phyloP scores from a whole-genome alignment of 345 rosid species.

The Hypericum androsaemum region DNA sequence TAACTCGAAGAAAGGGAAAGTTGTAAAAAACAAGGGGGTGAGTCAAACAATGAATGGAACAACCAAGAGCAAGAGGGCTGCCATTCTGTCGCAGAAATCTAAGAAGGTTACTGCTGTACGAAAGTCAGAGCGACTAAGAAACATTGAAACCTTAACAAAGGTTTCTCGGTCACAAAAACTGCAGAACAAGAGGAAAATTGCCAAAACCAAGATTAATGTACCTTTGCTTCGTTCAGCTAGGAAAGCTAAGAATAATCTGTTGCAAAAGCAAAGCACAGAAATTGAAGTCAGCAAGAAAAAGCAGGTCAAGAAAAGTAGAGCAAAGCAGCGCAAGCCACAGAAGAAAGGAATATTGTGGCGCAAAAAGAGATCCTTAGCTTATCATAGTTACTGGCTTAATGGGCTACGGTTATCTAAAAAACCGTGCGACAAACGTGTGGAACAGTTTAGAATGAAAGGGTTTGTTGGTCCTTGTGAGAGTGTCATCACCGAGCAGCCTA shows the following conservation, averaged over 20 bases:
- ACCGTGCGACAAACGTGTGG: conserved; percentile 58
- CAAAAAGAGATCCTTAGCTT: conserved; percentile 53
- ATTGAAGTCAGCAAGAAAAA: conserved; percentile 34
- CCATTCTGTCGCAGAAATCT: conserved; percentile 28
- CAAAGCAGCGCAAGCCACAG: conserved; percentile 27
- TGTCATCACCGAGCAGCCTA: conserved; percentile 35
- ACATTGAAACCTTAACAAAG: conserved; percentile 15
- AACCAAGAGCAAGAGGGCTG: conserved; percentile 26
- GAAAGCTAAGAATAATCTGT: conserved; percentile 33
- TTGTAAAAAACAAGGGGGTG: conserved; percentile 17
- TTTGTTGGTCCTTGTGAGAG: conserved; percentile 28
- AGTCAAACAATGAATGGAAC: conserved; percentile 25
- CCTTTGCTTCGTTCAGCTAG: conserved; percentile 87
- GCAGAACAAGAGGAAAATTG: conserved; percentile 38
- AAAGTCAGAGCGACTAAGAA: conserved; percentile 21
- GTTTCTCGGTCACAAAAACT: conserved; percentile 12
- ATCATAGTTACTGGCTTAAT: conserved; percentile 67
- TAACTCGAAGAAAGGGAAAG: conserved; percentile 26
- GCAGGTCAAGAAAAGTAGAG: conserved; percentile 33
- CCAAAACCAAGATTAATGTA: conserved; percentile 12
- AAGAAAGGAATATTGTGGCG: conserved; percentile 25
- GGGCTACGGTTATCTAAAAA: conserved; percentile 69
- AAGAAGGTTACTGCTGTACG: conserved; percentile 23
- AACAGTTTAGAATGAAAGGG: conserved; percentile 37
- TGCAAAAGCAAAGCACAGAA: conserved; percentile 40